Conservation (phyloP, 1,284 basidiomycete species). For the Tetrapyrgos nigripes region DNA sequence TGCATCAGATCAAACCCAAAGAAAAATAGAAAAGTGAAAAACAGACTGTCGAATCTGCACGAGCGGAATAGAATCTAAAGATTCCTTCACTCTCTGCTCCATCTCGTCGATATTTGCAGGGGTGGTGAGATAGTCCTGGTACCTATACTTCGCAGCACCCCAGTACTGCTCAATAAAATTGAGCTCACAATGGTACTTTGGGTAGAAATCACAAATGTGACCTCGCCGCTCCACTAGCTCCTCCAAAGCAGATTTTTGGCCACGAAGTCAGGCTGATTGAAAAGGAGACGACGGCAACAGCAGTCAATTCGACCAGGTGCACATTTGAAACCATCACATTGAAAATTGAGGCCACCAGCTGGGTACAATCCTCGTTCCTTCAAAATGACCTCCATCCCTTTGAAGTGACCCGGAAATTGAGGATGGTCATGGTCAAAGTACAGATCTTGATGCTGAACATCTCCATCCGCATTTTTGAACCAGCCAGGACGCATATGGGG, state of each 20-base stretch:
- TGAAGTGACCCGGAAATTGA: conserved; percentile 36
- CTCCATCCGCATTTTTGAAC: conserved; percentile 22
- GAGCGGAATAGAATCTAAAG: conserved; percentile 22
- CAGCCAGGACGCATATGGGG: conserved; percentile 29
- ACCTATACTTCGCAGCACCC: conserved; percentile 29
- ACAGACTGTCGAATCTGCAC: conserved; percentile 21
- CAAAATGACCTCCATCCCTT: conserved; percentile 40
- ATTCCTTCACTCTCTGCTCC: conserved; percentile 21
- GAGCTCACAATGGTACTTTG: conserved; percentile 35
- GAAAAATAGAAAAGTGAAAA: not conserved
- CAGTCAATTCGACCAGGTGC: conserved; percentile 18
- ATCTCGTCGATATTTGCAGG: conserved; percentile 24
- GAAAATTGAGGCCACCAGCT: not conserved
- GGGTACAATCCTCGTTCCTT: conserved; percentile 42
- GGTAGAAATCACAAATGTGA: conserved; percentile 28
- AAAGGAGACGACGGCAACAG: conserved; percentile 21
- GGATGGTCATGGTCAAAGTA: conserved; percentile 38
- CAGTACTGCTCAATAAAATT: conserved; percentile 36
- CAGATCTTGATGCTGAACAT: conserved; percentile 30
- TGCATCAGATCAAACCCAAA: too few relatives aligned
- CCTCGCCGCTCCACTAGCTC: conserved; percentile 19
- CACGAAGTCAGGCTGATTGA: conserved; percentile 8
- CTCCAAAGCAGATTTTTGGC: conserved; percentile 21
- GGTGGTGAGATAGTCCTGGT: conserved; percentile 17
- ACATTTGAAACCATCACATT: conserved; percentile 18